phyloP scores from a whole-genome alignment of 192 early-diverging fungal species.

The Radiomyces spectabilis region DNA sequence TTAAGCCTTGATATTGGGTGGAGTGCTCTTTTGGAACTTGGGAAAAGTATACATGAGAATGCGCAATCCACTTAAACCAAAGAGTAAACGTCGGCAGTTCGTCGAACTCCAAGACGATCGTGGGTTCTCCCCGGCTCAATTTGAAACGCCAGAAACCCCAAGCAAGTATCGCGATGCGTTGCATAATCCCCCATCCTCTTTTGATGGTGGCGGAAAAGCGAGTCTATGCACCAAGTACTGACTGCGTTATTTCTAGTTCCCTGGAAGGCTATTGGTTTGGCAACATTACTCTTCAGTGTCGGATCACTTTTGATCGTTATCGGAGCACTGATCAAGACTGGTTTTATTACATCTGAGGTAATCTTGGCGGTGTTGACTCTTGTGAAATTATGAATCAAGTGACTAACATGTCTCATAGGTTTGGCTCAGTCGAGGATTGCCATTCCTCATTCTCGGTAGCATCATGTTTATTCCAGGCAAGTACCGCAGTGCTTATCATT shows the following conservation, averaged over 20 bases:
- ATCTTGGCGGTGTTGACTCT: no score
- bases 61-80: conserved; percentile 13
- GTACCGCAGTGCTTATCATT: background rate
- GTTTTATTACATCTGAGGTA: conserved; percentile 39
- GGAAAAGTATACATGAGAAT: background rate
- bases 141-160: conserved; percentile 10
- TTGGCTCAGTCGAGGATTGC: conserved; percentile 45
- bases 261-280: conserved; percentile 47
- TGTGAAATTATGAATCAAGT: no score
- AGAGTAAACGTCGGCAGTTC: conserved; percentile 6
- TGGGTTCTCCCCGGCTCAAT: conserved; percentile 22
- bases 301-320: conserved; percentile 38
- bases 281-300: conserved; percentile 32
- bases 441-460: conserved; percentile 44
- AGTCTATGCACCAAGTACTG: no score
- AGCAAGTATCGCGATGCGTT: conserved; percentile 1
- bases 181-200: background rate
- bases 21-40: no score
- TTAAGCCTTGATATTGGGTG: no score
- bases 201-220: background rate
- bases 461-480: conserved; percentile 55
- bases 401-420: no score
- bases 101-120: conserved; percentile 19
- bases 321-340: conserved; percentile 42
- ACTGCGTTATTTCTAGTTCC: conserved; percentile 35